phyloP scores from a whole-genome alignment of 352 stramenopile species.

The Phytophthora pini region DNA sequence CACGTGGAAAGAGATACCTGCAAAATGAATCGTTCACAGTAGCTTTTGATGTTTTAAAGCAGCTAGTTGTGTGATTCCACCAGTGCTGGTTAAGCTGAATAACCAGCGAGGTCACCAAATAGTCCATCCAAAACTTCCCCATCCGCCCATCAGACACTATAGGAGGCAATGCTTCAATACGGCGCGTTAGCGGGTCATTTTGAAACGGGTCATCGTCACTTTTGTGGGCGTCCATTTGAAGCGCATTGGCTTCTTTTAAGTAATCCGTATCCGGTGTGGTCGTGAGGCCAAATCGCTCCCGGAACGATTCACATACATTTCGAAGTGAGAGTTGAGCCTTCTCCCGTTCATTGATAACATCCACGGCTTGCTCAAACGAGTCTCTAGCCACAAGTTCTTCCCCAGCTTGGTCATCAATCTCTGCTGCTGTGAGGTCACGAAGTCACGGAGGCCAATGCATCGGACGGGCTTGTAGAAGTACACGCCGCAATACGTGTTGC shows the following conservation, averaged over 20 bases:
- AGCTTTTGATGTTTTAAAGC: not conserved
- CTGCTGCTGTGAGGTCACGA: not conserved
- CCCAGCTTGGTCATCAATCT: not conserved
- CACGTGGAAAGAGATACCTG: not conserved
- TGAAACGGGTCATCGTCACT: conserved; percentile 9
- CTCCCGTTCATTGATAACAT: not conserved
- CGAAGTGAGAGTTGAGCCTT: not conserved
- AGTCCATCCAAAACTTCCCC: conserved; percentile 3
- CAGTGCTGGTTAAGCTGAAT: conserved; percentile 15
- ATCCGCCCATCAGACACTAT: not conserved
- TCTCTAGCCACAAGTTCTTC: not conserved
- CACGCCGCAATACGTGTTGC: not conserved
- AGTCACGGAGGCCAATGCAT: not conserved
- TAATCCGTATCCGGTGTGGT: not conserved
- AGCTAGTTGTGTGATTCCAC: conserved; percentile 15
- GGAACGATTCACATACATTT: not conserved
- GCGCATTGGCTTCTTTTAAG: not conserved
- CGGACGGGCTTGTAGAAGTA: not conserved
- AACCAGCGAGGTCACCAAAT: conserved; percentile 4
- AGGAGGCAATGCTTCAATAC: not conserved
- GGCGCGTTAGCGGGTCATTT: conserved; percentile 1
- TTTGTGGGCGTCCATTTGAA: not conserved
- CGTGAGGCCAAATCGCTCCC: not conserved
- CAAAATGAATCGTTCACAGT: not conserved
- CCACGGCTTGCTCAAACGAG: not conserved